Evolutionary conservation across 2,329 filamentous ascomycete genomes (phyloP), one percentile per base, ranked within the genome.

Genomic region (Alternaria sp.): DNA sequence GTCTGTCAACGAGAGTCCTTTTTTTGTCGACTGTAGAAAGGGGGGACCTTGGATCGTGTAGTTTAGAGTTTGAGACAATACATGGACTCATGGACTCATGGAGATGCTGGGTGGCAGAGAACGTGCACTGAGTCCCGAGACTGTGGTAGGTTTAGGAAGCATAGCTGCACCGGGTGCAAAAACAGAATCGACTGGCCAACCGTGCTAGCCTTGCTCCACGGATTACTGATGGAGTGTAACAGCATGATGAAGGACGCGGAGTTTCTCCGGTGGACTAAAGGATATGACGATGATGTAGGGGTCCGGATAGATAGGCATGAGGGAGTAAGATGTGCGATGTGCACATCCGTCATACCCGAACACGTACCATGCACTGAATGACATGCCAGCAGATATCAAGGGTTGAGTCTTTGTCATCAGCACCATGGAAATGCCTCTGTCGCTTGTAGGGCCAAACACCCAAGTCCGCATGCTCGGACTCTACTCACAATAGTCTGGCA

Each of bases 51-150:
- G 39, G 13, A 31, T 28, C 14, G 36, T 24, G 23, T 53, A 36
- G n/a, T 36, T 50, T 40, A 40, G 44, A 41, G 44, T 49, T 54
- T 54, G 41, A 14, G n/a, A 40, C 21, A 34, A 4, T 17, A 49
- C 52, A 54, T 54, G 52, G 42, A 29, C 17, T 17, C 17, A 17
- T 17, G 17, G 42, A 4, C 26, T 41, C 52, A 54, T 54, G 52
- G 42, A 29, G 17, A 40, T 40, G 52, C 42, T 49, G 29, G 42
- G 42, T 49, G 52, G 52, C 52, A 54, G 44, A 54, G 49, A 54
- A 54, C 37, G 37, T 31, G 49, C 29, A 29, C 10, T 11, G n/a
- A n/a, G 26, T 13, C 24, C 52, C 52, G 36, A 40, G 13, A 26
- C 21, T 10, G 21, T 49, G 52, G 52, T 49, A 54, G 49, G 39